A percentile compares a stretch with the other conserved stretches of the same genome.
Evolutionary conservation across 257 asterid genomes (phyloP).

Genomic region (Rhazya stricta): DNA sequence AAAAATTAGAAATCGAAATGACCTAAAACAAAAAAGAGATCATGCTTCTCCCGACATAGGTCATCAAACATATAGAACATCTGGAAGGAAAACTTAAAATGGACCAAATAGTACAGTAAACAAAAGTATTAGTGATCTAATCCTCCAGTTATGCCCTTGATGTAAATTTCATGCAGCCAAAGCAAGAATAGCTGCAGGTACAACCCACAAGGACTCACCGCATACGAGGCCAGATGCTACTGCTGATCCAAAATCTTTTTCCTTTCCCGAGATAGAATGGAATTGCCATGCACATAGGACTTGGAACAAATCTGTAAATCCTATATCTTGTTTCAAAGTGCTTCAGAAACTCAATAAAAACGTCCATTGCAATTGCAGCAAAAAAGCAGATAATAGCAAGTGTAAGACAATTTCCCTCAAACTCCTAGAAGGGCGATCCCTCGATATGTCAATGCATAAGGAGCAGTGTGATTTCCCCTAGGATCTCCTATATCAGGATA

Average conservation of each 20-base stretch:
- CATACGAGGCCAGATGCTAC: slow-evolving; percentile 75
- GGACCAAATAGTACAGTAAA: too few relatives aligned
- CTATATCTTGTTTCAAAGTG: slow-evolving; percentile 35
- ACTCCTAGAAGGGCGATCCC: slow-evolving; percentile 54
- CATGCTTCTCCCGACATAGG: too few relatives aligned
- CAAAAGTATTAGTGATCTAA: too few relatives aligned
- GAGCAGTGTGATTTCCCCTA: slow-evolving; percentile 41
- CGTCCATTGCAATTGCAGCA: slow-evolving; percentile 27
- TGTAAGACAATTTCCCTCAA: slow-evolving; percentile 51
- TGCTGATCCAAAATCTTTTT: slow-evolving; percentile 41
- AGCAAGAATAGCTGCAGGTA: slow-evolving; percentile 59
- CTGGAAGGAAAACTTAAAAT: too few relatives aligned
- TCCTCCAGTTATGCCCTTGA: slow-evolving; percentile 10
- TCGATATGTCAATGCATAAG: slow-evolving; percentile 43
- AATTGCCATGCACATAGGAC: slow-evolving; percentile 77
- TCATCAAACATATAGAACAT: too few relatives aligned
- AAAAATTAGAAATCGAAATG: too few relatives aligned
- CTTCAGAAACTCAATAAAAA: slow-evolving; percentile 19
- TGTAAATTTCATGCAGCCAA: slow-evolving; percentile 53
- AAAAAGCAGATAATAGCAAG: slow-evolving; percentile 33
- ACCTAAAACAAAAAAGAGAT: too few relatives aligned
- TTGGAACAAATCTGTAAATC: slow-evolving; percentile 47
- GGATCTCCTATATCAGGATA: slow-evolving; percentile 39
- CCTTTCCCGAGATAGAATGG: slow-evolving; percentile 58
- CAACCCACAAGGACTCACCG: slow-evolving; percentile 65